These are phyloP conservation scores for Oropetium thomaeum DNA, from an alignment of 176 grass and related monocot genomes.

Conservation along the genomic window DNA sequence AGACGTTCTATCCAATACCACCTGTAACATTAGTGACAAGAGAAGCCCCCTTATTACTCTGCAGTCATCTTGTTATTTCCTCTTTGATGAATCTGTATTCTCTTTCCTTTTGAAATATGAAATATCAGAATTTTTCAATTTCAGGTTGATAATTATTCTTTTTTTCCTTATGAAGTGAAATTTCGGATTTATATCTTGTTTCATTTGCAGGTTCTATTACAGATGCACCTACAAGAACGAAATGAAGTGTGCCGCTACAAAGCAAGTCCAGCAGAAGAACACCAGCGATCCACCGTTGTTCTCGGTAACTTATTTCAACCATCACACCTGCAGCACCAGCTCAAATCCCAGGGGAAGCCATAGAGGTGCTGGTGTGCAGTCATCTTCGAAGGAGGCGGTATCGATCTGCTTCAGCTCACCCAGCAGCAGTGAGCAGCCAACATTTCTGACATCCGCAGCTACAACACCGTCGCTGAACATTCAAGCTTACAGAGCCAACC, in stretches of 20 bases:
- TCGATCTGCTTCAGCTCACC: slow-evolving; percentile 36
- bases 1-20: no score
- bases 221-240: slow-evolving; percentile 66
- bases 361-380: background rate
- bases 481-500: slow-evolving; percentile 13
- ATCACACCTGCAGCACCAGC: slow-evolving; percentile 49
- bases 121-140: no score
- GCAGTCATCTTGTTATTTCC: background rate
- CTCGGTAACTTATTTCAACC: slow-evolving; percentile 46
- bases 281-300: slow-evolving; percentile 42
- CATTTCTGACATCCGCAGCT: slow-evolving; percentile 20
- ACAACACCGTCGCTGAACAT: background rate
- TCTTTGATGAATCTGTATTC: background rate
- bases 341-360: slow-evolving; percentile 8
- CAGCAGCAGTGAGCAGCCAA: background rate
- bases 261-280: slow-evolving; percentile 60
- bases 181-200: background rate
- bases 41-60: background rate
- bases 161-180: background rate
- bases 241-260: slow-evolving; percentile 57
- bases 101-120: no score
- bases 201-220: slow-evolving; percentile 56
- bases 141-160: background rate
- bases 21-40: no score
- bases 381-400: slow-evolving; percentile 1